Base-by-base conservation (phyloP, 768 basidiomycete genomes). In the Boletus sp. region DNA sequence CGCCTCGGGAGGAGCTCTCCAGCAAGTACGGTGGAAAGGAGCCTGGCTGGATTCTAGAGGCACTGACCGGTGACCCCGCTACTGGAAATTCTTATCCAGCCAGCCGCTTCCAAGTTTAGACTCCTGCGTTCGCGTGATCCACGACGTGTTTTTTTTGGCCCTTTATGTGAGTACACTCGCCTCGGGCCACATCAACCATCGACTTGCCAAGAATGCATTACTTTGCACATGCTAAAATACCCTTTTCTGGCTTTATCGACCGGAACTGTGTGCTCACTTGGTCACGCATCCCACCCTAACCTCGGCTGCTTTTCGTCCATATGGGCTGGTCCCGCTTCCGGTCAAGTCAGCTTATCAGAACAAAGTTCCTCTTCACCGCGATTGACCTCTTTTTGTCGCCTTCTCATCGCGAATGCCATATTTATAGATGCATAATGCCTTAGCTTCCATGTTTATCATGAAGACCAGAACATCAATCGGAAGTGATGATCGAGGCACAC, bases 241-340 rank as follows among this genome's bases (percentile, higher is more conserved):
- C 33, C 50, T 15, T 39, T 51, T 45, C 14, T 17, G 32, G 50
- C 8, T 15, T 30, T 14, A 40, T 24, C 10, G n/a, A 5, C 9
- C 7, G 17, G 28, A 42, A 14, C 18, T 33, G 40, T 28, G 24
- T 39, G 4, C 9, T n/a, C 41, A 18, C 9, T 29, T 36, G 42
- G 46, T 40, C 41, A 14, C 35, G 28, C 29, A 33, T 33, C 32
- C 6, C 45, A 28, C 39, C 14, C 42, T 29, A 46, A 10, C 3
- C 29, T 28, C 36, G 44, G 17, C 35, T 47, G 18, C 44, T 46
- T 30, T 37, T 45, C n/a, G 20, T 47, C 47, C 57, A 59, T 59
- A 54, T 46, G 54, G 45, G 40, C 28, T 42, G 18, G 2, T 41
- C 24, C 18, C 18, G 32, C 54, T 36, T 47, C 3, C 12, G 45